Evolutionary conservation across 306 rosid genomes (phyloP), one percentile per base, ranked within the genome.

Genomic region (Trichosanthes truncata): DNA sequence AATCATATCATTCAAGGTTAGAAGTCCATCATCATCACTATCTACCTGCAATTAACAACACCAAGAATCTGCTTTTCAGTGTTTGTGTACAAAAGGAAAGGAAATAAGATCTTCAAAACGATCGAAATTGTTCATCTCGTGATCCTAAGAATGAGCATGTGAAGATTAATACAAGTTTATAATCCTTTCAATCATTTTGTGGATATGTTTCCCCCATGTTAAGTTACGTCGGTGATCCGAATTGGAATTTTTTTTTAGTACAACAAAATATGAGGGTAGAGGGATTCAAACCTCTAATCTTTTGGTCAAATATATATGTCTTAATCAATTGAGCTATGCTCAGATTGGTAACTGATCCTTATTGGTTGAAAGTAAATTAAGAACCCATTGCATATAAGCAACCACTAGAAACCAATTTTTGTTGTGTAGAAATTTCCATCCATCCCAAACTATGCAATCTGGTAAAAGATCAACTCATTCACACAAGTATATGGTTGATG

Each of bases 1-100:
- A 51, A 95, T 86, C 98, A 95, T 95, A 90, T 95, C 97, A 17
- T 80, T 36, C 94, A 91, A 83, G 25, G 88, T 85, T 31, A 95
- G 89, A 26, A 89, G 93, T 52, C 96, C 93, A 77, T 95, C 98
- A 83, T 92, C 89, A 87, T 95, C 88, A 9, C 29, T 49, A 66
- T 95, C 98, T 26, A 97, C 97, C 98, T 92, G 93, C 83, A 84
- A 87, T 40, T n/a, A 38, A 68, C 0, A 5, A 29, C n/a, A 33
- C 9, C 41, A 62, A 61, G 20, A 14, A 31, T 62, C 40, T 31
- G 68, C 15, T 29, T 14, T 51, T 14, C 55, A 51, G n/a, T 51
- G n/a, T 48, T 48, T 3, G 55, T 15, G n/a, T 51, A 51, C 14
- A 9, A 9, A 45, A 40, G 3, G 6, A 51, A 15, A 13, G 55